These are phyloP conservation scores for Skeletonema grethae DNA, from an alignment of 108 stramenopile genomes.

Conservation along the genomic window DNA sequence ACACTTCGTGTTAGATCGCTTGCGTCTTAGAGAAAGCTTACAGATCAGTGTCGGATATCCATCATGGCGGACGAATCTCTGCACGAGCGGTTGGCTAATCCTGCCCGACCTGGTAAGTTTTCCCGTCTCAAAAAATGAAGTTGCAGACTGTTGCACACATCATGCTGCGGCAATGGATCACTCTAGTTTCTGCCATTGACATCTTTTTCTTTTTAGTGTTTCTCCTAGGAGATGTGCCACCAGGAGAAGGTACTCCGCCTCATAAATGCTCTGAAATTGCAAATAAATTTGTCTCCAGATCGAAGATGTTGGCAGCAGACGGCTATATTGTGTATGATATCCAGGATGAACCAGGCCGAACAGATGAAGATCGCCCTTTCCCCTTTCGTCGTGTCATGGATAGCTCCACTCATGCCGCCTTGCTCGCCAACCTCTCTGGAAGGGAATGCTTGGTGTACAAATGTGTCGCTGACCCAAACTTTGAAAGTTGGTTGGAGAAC, in stretches of 20 bases:
- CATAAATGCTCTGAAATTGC: conserved; percentile 41
- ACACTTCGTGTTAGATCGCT: no score
- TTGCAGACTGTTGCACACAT: no score
- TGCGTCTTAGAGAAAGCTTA: no score
- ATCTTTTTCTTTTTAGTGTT: conserved; percentile 16
- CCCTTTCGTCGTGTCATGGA: conserved; percentile 66
- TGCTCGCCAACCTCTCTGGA: conserved; percentile 40
- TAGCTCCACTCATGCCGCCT: conserved; percentile 37
- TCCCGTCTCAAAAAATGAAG: no score
- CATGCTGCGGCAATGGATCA: no score
- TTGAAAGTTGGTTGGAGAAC: conserved; percentile 50
- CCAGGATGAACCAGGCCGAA: conserved; percentile 66
- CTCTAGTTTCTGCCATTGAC: no score
- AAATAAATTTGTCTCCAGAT: conserved; percentile 48
- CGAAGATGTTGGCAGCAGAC: conserved; percentile 53
- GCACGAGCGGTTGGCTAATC: conserved; percentile 31
- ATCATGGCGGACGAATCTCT: conserved; percentile 1
- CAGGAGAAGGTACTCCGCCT: conserved; percentile 34
- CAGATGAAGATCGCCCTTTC: conserved; percentile 48
- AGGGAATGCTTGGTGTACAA: conserved; percentile 60
- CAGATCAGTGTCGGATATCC: background rate
- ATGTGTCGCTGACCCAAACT: conserved; percentile 55
- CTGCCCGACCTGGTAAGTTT: conserved; percentile 15
- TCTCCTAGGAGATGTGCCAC: conserved; percentile 48
- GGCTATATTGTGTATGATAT: conserved; percentile 76